These are phyloP conservation scores for Paecilomyces niveus DNA, from an alignment of 2,329 filamentous ascomycete species.

Conservation along the genomic window DNA sequence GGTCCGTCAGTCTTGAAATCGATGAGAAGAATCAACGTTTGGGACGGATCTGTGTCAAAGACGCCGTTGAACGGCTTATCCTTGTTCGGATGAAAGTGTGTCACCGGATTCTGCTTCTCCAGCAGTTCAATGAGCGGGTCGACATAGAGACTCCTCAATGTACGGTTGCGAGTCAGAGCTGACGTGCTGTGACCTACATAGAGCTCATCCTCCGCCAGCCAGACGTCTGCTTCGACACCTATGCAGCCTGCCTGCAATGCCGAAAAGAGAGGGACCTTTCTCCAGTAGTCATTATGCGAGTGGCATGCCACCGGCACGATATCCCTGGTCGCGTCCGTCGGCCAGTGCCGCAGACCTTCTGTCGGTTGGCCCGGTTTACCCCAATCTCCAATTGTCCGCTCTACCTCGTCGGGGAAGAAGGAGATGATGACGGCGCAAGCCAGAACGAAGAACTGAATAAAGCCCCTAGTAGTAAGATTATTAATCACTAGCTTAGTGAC, in stretches of 20 bases:
- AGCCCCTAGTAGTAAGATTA: conserved; percentile 20
- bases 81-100: conserved; percentile 25
- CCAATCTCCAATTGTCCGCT: conserved; percentile 33
- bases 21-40: conserved; percentile 46
- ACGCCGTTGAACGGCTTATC: conserved; percentile 37
- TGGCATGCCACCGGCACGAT: conserved; percentile 45
- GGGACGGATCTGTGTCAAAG: conserved; percentile 43
- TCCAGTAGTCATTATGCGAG: conserved; percentile 56
- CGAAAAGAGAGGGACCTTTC: conserved; percentile 47
- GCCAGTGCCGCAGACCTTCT: conserved; percentile 31
- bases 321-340: conserved; percentile 45
- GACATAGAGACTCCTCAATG: conserved; percentile 47
- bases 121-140: conserved; percentile 45
- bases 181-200: conserved; percentile 48
- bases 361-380: conserved; percentile 28
- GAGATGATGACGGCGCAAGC: conserved; percentile 29
- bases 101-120: conserved; percentile 42
- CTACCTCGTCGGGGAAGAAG: conserved; percentile 37
- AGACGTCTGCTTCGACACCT: conserved; percentile 52
- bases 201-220: conserved; percentile 47
- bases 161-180: conserved; percentile 40
- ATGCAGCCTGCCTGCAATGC: conserved; percentile 49
- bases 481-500: background rate
- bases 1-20: conserved; percentile 43
- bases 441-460: conserved; percentile 35